Evolutionary conservation across 2,329 filamentous ascomycete genomes (phyloP), one percentile per base, ranked within the genome.

Genomic region (Scytalidium lignicola): DNA sequence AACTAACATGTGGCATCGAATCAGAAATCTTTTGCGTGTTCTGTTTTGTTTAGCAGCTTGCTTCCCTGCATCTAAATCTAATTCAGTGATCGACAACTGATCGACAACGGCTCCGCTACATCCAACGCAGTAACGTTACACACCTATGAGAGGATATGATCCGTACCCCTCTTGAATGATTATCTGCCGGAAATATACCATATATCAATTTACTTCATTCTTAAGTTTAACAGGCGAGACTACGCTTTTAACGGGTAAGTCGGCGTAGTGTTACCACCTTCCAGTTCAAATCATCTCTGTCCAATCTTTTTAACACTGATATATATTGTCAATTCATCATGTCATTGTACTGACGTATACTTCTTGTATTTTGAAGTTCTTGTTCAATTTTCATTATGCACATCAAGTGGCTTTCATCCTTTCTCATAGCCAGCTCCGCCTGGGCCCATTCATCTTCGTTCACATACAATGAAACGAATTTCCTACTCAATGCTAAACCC

Each of bases 401-500:
- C 32, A 13, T 37, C 32, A 15, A 13, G 32, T 13, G 32, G 32
- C 15, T 37, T 37, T n/a, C 32, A 13, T 37, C 32, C 6, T n/a
- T 37, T n/a, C 32, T 37, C 32, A 37, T 13, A 13, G 32, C 32
- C n/a, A 37, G 32, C 32, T 13, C 15, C 15, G 32, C 15, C 15
- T 37, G 32, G 32, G 32, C 32, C 5, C 32, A 37, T 37, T n/a
- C 42, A 13, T 13, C 29, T 13, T 47, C 61, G 10, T 73, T 74
- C 53, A 68, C 68, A 2, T 73, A 71, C 49, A 66, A 73, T 49
- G 59, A 58, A 19, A 60, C 55, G 9, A 59, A 65, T 1, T 73
- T 74, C 55, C 64, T 69, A 23, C 60, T 74, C 41, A 58, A 72
- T 60, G 71, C 67, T 4, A 56, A 67, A 42, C 64, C 65, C 6